phyloP scores from a whole-genome alignment of 805 yeast genomes.

The Candida coquimbonensis region DNA sequence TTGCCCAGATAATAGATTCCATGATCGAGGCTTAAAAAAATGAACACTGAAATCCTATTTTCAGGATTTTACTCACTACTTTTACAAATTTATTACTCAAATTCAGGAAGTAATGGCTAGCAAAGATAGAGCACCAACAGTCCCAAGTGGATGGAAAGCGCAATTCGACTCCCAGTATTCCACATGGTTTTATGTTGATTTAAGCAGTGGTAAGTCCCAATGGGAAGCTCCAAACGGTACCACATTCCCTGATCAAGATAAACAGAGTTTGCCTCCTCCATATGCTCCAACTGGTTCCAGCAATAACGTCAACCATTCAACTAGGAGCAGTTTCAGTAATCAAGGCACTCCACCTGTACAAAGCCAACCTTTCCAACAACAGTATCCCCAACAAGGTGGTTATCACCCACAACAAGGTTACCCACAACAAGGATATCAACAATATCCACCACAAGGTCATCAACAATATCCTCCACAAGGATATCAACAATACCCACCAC shows the following conservation, averaged over 20 bases:
- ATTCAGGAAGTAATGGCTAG: neutral
- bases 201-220: slow-evolving; percentile 67
- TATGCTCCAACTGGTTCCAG: slow-evolving; percentile 11
- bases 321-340: no score
- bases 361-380: no score
- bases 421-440: slow-evolving; percentile 12
- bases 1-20: no score
- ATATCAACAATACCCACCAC: slow-evolving; percentile 17
- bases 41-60: no score
- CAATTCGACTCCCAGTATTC: slow-evolving; percentile 63
- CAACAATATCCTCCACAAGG: slow-evolving; percentile 10
- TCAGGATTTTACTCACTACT: no score
- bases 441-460: slow-evolving; percentile 12
- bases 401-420: slow-evolving; percentile 1
- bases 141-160: slow-evolving; percentile 71
- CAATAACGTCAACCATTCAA: no score
- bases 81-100: no score
- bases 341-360: no score
- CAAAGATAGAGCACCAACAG: slow-evolving; percentile 34
- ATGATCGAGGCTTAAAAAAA: no score
- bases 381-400: neutral
- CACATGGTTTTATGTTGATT: slow-evolving; percentile 77
- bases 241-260: slow-evolving; percentile 28
- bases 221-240: slow-evolving; percentile 83
- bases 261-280: slow-evolving; percentile 35